phyloP scores from a whole-genome alignment of 2,329 filamentous ascomycete species.

The Colletotrichum tamarilloi region DNA sequence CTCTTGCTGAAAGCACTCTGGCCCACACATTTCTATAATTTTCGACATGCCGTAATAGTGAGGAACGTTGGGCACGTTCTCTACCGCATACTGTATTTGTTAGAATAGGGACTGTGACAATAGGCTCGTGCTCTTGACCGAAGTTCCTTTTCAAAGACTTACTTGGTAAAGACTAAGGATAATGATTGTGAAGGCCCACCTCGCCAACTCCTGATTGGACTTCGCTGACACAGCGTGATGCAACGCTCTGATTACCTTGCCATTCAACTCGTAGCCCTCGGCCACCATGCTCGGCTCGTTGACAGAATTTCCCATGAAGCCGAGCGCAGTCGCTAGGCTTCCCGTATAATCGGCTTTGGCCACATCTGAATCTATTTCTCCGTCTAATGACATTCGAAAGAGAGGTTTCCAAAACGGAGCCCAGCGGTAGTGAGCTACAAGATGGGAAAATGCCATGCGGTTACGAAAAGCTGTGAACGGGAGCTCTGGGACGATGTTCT shows the following conservation, averaged over 20 bases:
- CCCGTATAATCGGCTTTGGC: slow-evolving; percentile 8
- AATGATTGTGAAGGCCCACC: slow-evolving; percentile 19
- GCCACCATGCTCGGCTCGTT: slow-evolving; percentile 4
- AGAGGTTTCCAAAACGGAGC: slow-evolving; percentile 25
- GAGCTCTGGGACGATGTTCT: background rate
- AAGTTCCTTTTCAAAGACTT: background rate
- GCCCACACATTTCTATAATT: slow-evolving; percentile 16
- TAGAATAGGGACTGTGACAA: too few relatives aligned
- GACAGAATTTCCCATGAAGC: background rate
- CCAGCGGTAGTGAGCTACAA: slow-evolving; percentile 19
- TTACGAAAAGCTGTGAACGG: slow-evolving; percentile 20
- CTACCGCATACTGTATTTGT: background rate
- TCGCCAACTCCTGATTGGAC: slow-evolving; percentile 5
- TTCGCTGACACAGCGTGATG: background rate
- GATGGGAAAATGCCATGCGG: slow-evolving; percentile 19
- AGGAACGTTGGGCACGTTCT: slow-evolving; percentile 1
- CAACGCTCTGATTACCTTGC: background rate
- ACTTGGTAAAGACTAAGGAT: slow-evolving; percentile 23
- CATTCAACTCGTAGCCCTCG: slow-evolving; percentile 20
- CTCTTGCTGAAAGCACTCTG: slow-evolving; percentile 22
- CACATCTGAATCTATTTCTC: background rate
- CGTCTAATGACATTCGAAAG: background rate
- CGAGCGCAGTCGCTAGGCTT: slow-evolving; percentile 7
- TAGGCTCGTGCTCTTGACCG: too few relatives aligned
- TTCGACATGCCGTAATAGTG: slow-evolving; percentile 11